These are phyloP conservation scores for Allium fistulosum DNA, from an alignment of 106 monocot species.

Conservation along the genomic window DNA sequence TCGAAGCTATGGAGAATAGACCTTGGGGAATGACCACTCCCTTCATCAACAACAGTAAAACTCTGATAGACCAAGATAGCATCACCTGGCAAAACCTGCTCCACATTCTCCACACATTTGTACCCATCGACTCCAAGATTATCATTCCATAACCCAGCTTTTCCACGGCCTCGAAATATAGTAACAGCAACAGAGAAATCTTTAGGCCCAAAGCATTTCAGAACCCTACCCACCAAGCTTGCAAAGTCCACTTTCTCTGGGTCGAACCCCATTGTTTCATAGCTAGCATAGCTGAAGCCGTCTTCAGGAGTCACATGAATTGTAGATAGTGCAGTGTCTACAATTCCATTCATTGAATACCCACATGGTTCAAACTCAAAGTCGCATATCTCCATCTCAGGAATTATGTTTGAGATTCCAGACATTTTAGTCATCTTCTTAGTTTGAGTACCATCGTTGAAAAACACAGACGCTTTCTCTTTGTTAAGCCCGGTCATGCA, in stretches of 20 bases:
- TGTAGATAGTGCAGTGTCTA: conserved; percentile 31
- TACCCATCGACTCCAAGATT: neutral
- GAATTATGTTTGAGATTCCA: conserved; percentile 38
- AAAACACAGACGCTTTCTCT: conserved; percentile 57
- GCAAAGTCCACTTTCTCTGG: conserved; percentile 7
- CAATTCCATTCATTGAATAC: conserved; percentile 61
- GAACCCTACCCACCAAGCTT: neutral
- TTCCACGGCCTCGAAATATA: neutral
- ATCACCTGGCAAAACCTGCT: conserved; percentile 1
- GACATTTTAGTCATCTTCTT: conserved; percentile 45
- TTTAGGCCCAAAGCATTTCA: neutral
- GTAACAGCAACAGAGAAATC: conserved; percentile 7
- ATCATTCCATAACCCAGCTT: neutral
- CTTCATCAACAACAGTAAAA: neutral
- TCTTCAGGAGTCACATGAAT: conserved; percentile 70
- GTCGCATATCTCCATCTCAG: conserved; percentile 55
- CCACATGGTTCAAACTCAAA: conserved; percentile 71
- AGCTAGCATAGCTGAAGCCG: conserved; percentile 70
- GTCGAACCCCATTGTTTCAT: conserved; percentile 55
- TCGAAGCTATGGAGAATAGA: conserved; percentile 35
- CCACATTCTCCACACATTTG: neutral
- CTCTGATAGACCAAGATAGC: conserved; percentile 4
- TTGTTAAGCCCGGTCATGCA: conserved; percentile 83
- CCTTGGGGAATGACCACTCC: conserved; percentile 16
- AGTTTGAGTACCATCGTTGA: conserved; percentile 34